Conservation (phyloP, 768 basidiomycete species). For the Cyathus striatus region DNA sequence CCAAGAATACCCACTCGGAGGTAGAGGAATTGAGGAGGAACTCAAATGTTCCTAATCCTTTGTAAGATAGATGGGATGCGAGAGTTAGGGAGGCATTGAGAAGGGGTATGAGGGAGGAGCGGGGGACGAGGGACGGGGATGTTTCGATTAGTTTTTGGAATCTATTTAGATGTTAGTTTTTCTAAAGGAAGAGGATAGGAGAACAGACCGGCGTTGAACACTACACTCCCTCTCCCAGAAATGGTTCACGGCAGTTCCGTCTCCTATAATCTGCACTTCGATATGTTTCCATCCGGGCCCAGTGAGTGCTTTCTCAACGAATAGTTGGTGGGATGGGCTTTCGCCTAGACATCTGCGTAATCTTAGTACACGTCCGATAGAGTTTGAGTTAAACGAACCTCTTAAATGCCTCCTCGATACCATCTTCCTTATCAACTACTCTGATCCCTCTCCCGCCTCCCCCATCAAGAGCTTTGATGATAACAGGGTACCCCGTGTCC, state of each 20-base stretch:
- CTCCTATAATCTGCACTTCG: slow-evolving; percentile 83
- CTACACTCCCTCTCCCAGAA: slow-evolving; percentile 92
- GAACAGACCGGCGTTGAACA: slow-evolving; percentile 69
- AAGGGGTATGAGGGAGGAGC: slow-evolving; percentile 63
- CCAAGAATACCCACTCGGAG: slow-evolving; percentile 80
- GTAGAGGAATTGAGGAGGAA: slow-evolving; percentile 74
- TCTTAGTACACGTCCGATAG: background rate
- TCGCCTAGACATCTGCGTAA: slow-evolving; percentile 27
- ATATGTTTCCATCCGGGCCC: slow-evolving; percentile 76
- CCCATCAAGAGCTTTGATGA: slow-evolving; percentile 91
- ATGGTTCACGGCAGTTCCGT: slow-evolving; percentile 73
- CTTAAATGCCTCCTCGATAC: slow-evolving; percentile 71
- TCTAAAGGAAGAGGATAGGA: background rate
- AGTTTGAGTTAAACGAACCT: slow-evolving; percentile 25
- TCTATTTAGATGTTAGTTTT: slow-evolving; percentile 9
- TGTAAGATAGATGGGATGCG: slow-evolving; percentile 69
- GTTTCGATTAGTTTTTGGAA: slow-evolving; percentile 83
- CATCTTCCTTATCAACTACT: slow-evolving; percentile 67
- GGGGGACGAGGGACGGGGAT: slow-evolving; percentile 77
- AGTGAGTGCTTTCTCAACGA: slow-evolving; percentile 82
- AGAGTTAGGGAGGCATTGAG: slow-evolving; percentile 74
- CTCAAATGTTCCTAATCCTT: slow-evolving; percentile 86
- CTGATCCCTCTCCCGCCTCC: slow-evolving; percentile 91
- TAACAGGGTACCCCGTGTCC: slow-evolving; percentile 43
- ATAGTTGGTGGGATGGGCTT: slow-evolving; percentile 45